phyloP scores from a whole-genome alignment of 2,329 filamentous ascomycete species.

The Drechslerella dactyloides region DNA sequence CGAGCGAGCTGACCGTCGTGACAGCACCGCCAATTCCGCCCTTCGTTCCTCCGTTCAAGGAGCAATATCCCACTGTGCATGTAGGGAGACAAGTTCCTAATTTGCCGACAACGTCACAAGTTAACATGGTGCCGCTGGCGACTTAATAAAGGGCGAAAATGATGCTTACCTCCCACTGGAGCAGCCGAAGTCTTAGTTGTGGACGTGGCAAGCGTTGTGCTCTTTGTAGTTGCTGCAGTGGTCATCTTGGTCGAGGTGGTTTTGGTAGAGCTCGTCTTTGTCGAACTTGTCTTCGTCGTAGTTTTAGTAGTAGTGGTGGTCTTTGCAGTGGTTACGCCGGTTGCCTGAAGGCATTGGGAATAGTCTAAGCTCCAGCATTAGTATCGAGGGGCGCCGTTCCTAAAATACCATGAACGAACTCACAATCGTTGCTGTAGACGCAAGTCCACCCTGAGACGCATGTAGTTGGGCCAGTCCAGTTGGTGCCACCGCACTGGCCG shows the following conservation, averaged over 20 bases:
- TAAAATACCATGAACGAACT: slow-evolving; percentile 12
- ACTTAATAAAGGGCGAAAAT: too few species aligned
- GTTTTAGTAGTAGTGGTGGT: slow-evolving; percentile 21
- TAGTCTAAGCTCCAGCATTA: slow-evolving; percentile 14
- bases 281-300: slow-evolving; percentile 18
- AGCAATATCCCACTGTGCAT: slow-evolving; percentile 50
- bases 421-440: slow-evolving; percentile 42
- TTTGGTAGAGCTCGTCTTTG: slow-evolving; percentile 24
- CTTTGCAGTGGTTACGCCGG: slow-evolving; percentile 23
- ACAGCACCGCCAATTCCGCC: slow-evolving; percentile 62
- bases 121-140: not conserved
- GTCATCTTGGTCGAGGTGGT: not conserved
- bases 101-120: not conserved
- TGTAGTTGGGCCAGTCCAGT: slow-evolving; percentile 28
- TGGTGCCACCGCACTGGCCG: slow-evolving; percentile 34
- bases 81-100: slow-evolving; percentile 22
- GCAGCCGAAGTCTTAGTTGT: slow-evolving; percentile 22
- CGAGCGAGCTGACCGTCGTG: slow-evolving; percentile 60
- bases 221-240: slow-evolving; percentile 20
- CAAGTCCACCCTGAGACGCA: slow-evolving; percentile 44
- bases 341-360: slow-evolving; percentile 43
- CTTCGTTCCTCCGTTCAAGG: slow-evolving; percentile 56
- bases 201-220: slow-evolving; percentile 29
- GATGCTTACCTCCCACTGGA: slow-evolving; percentile 10
- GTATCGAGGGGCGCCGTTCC: not conserved